Conservation (phyloP, 208 protist genomes). For the Entamoeba dispar region DNA sequence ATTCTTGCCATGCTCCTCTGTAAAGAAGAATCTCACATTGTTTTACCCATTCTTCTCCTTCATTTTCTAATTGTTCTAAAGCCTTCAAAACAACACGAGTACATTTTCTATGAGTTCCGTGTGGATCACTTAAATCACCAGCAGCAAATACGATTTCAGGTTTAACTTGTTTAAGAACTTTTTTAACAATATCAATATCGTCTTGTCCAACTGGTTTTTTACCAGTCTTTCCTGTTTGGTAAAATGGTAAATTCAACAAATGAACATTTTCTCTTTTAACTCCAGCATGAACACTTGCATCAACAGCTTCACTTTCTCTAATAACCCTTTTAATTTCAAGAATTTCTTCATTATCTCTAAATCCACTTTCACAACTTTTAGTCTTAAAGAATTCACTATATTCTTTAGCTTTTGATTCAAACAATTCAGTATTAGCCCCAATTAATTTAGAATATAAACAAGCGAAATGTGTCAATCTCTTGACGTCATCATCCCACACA, state of each 20-base stretch:
- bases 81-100: slow-evolving; percentile 28
- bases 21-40: slow-evolving; percentile 34
- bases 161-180: slow-evolving; percentile 30
- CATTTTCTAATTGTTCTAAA: slow-evolving; percentile 13
- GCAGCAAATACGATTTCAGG: slow-evolving; percentile 39
- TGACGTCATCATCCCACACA: slow-evolving; percentile 1
- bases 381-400: too few species aligned
- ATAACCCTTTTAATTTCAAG: slow-evolving; percentile 36
- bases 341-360: neutral
- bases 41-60: neutral
- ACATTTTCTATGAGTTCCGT: slow-evolving; percentile 39
- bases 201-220: slow-evolving; percentile 38
- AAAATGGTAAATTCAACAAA: slow-evolving; percentile 45
- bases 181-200: slow-evolving; percentile 39
- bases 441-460: neutral
- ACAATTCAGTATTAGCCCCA: neutral
- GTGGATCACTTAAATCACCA: slow-evolving; percentile 43
- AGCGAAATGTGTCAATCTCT: slow-evolving; percentile 3
- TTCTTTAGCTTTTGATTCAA: neutral
- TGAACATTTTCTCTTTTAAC: slow-evolving; percentile 19
- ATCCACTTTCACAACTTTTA: neutral
- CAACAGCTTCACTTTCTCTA: slow-evolving; percentile 22
- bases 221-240: slow-evolving; percentile 36
- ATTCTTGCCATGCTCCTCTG: slow-evolving; percentile 46
- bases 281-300: slow-evolving; percentile 11